These are phyloP conservation scores for Biscogniauxia mediterranea DNA, from an alignment of 2,329 filamentous ascomycete species.

Conservation along the genomic window DNA sequence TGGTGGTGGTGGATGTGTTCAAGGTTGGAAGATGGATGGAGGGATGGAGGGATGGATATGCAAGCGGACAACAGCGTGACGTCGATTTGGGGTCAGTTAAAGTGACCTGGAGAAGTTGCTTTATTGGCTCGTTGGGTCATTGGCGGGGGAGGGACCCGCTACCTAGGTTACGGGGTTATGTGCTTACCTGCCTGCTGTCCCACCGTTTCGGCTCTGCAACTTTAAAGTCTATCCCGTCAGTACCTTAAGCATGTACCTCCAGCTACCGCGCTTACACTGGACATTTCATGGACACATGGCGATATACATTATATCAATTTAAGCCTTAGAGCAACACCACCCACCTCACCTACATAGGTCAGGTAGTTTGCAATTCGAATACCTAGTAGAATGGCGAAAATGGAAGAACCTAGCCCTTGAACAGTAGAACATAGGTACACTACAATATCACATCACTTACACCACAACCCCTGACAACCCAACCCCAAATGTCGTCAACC, in stretches of 20 bases:
- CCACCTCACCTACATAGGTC: not conserved
- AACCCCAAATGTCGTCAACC: slow-evolving; percentile 18
- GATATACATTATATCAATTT: too few species aligned
- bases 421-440: too few species aligned
- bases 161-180: not conserved
- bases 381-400: too few species aligned
- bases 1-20: slow-evolving; percentile 7
- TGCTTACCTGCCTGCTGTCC: not conserved
- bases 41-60: slow-evolving; percentile 4
- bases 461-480: not conserved
- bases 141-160: slow-evolving; percentile 4
- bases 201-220: not conserved
- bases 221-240: not conserved
- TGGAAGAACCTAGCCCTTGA: too few species aligned
- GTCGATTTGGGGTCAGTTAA: slow-evolving; percentile 7
- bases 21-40: too few species aligned
- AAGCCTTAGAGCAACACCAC: not conserved
- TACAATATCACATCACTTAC: not conserved
- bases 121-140: slow-evolving; percentile 4
- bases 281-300: too few species aligned
- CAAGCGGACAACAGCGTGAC: slow-evolving; percentile 7
- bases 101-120: not conserved
- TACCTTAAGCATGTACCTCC: not conserved
- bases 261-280: too few species aligned
- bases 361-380: too few species aligned